These are phyloP conservation scores for Sanguinoderma infundibulare DNA, from an alignment of 1,284 basidiomycete genomes.

Conservation along the genomic window DNA sequence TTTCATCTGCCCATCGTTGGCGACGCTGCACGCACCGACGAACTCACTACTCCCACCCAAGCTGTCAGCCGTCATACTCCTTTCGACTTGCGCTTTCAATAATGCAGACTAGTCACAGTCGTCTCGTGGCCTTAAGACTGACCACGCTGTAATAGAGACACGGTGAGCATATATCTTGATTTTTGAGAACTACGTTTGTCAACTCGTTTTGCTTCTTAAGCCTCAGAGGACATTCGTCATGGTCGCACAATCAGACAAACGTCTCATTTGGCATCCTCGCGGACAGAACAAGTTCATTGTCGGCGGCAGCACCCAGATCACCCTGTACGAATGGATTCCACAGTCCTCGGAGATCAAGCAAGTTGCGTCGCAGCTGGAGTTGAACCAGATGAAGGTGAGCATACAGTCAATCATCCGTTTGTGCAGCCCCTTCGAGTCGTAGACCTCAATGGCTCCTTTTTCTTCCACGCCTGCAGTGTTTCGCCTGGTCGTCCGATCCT, in stretches of 20 bases:
- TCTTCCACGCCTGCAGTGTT: constrained; percentile 53
- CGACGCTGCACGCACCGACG: no score
- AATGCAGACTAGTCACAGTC: no score
- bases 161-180: no score
- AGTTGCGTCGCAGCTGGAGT: constrained; percentile 71
- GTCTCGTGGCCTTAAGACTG: no score
- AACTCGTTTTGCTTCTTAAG: no score
- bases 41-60: no score
- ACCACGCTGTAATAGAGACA: no score
- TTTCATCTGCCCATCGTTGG: no score
- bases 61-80: no score
- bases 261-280: constrained; percentile 75
- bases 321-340: constrained; percentile 74
- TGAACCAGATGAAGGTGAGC: constrained; percentile 72
- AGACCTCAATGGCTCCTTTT: constrained; percentile 19
- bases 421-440: background rate
- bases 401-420: background rate
- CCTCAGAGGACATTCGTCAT: no score
- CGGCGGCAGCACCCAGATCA: constrained; percentile 75
- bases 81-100: no score
- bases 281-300: constrained; percentile 74
- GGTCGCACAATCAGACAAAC: constrained; percentile 57
- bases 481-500: constrained; percentile 79
- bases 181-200: no score
- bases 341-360: constrained; percentile 71